phyloP scores from a whole-genome alignment of 768 basidiomycete species.

The Kwoniella sp. region DNA sequence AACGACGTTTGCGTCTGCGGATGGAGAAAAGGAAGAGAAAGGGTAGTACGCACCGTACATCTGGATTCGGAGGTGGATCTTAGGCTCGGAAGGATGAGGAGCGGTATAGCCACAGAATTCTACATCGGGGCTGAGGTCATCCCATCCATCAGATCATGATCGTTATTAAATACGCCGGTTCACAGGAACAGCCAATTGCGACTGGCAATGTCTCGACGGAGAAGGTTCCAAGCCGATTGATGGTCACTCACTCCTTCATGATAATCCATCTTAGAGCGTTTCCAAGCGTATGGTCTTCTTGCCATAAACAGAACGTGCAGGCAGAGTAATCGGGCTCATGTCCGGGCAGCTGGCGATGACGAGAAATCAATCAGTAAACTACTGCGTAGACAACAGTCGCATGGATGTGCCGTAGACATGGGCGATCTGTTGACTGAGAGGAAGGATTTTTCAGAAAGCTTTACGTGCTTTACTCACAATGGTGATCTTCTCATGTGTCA shows the following conservation, averaged over 20 bases:
- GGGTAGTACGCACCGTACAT: constrained; percentile 81
- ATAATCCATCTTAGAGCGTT: constrained; percentile 96
- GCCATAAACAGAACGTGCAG: constrained; percentile 86
- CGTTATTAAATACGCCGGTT: too few species aligned
- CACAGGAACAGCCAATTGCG: too few species aligned
- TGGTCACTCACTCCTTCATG: constrained; percentile 86
- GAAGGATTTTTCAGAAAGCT: too few species aligned
- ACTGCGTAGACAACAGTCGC: too few species aligned
- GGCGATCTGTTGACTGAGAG: too few species aligned
- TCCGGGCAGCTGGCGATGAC: constrained; percentile 69
- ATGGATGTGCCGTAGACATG: too few species aligned
- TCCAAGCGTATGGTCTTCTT: constrained; percentile 95
- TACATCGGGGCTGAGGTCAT: constrained; percentile 74
- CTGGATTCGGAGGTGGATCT: constrained; percentile 96
- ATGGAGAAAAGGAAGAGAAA: background rate
- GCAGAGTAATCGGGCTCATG: constrained; percentile 78
- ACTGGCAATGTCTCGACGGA: too few species aligned
- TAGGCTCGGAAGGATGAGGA: constrained; percentile 95
- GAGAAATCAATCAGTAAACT: background rate
- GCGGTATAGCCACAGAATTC: constrained; percentile 97
- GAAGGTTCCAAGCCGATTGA: too few species aligned
- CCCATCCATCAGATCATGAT: too few species aligned
- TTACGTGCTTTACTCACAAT: constrained; percentile 48
- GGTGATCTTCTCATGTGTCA: constrained; percentile 48
- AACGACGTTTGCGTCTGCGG: too few species aligned